Evolutionary conservation across 306 rosid species (phyloP).

Genomic region (Sphenostylis stenocarpa): DNA sequence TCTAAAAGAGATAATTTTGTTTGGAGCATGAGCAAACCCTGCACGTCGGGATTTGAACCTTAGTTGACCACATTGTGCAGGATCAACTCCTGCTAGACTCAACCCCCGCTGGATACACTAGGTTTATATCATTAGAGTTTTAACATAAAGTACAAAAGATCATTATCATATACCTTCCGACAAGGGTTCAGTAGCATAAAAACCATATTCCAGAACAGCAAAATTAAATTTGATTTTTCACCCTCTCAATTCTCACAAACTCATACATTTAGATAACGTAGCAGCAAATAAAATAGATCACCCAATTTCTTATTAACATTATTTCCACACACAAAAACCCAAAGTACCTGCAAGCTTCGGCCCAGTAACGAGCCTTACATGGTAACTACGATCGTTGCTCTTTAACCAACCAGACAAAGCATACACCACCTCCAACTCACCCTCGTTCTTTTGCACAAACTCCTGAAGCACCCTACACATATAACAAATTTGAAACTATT

Average conservation of each 20-base stretch:
- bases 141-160: background rate
- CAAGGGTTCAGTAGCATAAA: background rate
- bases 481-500: conserved; percentile 28
- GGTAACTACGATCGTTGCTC: conserved; percentile 60
- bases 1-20: too few relatives aligned
- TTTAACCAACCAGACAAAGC: conserved; percentile 90
- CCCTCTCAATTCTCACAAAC: background rate
- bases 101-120: background rate
- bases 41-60: background rate
- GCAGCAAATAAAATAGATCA: background rate
- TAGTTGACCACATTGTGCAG: background rate
- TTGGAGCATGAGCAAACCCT: background rate
- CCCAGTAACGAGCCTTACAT: conserved; percentile 73
- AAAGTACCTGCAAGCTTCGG: conserved; percentile 66
- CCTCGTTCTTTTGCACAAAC: conserved; percentile 69
- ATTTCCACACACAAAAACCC: background rate
- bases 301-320: background rate
- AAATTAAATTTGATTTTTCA: background rate
- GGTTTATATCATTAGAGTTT: background rate
- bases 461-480: conserved; percentile 76
- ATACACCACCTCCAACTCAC: conserved; percentile 77
- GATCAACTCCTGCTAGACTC: background rate
- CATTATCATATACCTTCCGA: background rate
- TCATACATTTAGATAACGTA: background rate
- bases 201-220: background rate